Base-by-base conservation (phyloP, 2,329 filamentous ascomycete genomes). In the Pezicula carpinea region DNA sequence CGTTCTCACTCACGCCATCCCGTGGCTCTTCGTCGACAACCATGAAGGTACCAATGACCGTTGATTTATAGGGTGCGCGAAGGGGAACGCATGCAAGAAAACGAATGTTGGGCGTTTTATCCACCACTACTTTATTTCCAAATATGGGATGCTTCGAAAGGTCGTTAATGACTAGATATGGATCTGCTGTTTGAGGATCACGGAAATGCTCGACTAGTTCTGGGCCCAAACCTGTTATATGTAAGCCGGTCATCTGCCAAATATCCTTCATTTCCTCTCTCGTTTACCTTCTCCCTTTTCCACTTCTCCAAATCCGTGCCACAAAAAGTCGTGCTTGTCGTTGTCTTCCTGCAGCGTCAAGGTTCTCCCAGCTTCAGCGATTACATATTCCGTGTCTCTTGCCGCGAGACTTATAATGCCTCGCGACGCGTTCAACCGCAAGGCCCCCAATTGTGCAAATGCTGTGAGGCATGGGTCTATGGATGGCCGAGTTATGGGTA, bases 31-130 rank as follows among this genome's bases (percentile, higher is more conserved):
- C 73, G 53, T 85, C 81, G 3, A 82, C 66, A 2, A 85, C 73
- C 44, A 76, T 75, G 49, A 82, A 80, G 10, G 72, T 74, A 8
- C 83, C 83, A 46, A 87, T 79, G 39, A 74, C 72, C 54, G 77
- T 74, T 22, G 76, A 73, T 31, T 72, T 74, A 5, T 59, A 58
- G 0, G 73, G 73, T 3, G 77, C 80, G 21, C 74, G 72, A 45
- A 87, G 77, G 0, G 82, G 82, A 0, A 83, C 80, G 15, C 76
- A 76, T 5, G 76, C 77, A 49, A 80, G 79, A 56, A 81, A 81
- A 39, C 65, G 64, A 23, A 70, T 62, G 26, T 63, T 51, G 0
- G 66, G 66, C 1, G 61, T 51, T 0, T 51, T 58, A 3, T 57
- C 51, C 1, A 72, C 69, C 23, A 69, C 66, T 1, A 59, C 52